Conservation (phyloP, 257 asterid genomes). For the Phtheirospermum japonicum region DNA sequence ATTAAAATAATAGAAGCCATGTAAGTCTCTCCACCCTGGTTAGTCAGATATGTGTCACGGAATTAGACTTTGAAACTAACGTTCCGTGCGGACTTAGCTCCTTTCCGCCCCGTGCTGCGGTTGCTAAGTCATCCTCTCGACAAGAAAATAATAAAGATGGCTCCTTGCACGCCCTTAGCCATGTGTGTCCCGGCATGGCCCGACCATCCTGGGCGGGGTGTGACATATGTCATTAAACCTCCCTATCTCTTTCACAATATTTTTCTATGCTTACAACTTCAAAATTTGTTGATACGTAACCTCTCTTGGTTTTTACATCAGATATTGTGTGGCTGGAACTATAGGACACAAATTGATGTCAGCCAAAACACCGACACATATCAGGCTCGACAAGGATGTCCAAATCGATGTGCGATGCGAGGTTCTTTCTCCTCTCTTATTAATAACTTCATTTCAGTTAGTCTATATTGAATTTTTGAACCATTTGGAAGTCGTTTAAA, state of each 20-base stretch:
- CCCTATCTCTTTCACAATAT: neutral
- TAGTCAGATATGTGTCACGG: too few species aligned
- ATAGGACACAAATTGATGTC: slow-evolving; percentile 75
- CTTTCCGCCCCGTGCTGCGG: too few species aligned
- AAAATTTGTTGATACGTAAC: slow-evolving; percentile 1
- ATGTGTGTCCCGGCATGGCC: too few species aligned
- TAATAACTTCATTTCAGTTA: neutral
- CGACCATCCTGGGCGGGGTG: too few species aligned
- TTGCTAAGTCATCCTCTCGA: too few species aligned
- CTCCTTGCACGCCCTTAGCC: too few species aligned
- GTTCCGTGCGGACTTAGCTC: too few species aligned
- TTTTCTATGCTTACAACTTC: slow-evolving; percentile 6
- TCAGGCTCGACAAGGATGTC: slow-evolving; percentile 55
- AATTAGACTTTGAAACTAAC: too few species aligned
- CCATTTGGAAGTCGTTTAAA: neutral
- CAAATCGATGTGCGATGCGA: slow-evolving; percentile 84
- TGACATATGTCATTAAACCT: too few species aligned
- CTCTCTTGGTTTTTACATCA: slow-evolving; percentile 27
- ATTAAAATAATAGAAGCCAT: neutral
- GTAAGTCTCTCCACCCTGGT: neutral
- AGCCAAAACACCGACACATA: slow-evolving; percentile 61
- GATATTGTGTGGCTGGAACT: slow-evolving; percentile 85
- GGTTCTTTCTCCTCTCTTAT: slow-evolving; percentile 39
- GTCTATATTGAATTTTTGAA: neutral
- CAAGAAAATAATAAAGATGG: too few species aligned